Conservation (phyloP, 495 filamentous ascomycete genomes). For the Aspergillus incahuasiensis region DNA sequence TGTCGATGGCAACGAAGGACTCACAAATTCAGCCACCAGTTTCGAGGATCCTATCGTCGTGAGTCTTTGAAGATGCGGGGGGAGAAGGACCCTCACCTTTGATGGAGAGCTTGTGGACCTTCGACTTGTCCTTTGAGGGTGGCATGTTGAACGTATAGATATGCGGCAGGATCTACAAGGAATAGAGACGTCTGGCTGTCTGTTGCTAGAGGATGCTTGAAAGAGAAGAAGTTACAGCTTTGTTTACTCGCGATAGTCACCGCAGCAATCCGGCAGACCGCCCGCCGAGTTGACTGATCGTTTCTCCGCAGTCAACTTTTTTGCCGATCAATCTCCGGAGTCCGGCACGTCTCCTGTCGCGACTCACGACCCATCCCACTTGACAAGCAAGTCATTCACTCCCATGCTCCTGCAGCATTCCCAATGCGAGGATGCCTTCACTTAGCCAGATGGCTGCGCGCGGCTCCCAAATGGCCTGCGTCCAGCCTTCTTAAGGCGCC, state of each 20-base stretch:
- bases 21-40: conserved; percentile 89
- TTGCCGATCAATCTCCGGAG: conserved; percentile 8
- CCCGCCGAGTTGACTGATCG: conserved; percentile 12
- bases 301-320: conserved; percentile 31
- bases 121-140: conserved; percentile 78
- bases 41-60: conserved; percentile 65
- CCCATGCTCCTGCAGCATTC: conserved; percentile 40
- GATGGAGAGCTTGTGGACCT: conserved; percentile 87
- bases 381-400: conserved; percentile 12
- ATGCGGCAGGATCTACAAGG: not conserved
- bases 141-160: conserved; percentile 27
- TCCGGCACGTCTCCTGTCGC: not conserved
- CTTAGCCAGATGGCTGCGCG: conserved; percentile 48
- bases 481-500: conserved; percentile 33
- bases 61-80: conserved; percentile 14
- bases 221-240: conserved; percentile 16
- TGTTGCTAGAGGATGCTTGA: not conserved
- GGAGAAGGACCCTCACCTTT: conserved; percentile 56
- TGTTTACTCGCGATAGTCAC: conserved; percentile 40
- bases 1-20: conserved; percentile 25
- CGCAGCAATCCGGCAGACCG: conserved; percentile 32
- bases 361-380: not conserved
- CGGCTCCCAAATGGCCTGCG: conserved; percentile 35
- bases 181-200: not conserved
- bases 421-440: conserved; percentile 56